Percentiles rank a stretch among this genome's conserved stretches.
Conservation (phyloP, 2,329 filamentous ascomycete species). For the Xylaria sp. region DNA sequence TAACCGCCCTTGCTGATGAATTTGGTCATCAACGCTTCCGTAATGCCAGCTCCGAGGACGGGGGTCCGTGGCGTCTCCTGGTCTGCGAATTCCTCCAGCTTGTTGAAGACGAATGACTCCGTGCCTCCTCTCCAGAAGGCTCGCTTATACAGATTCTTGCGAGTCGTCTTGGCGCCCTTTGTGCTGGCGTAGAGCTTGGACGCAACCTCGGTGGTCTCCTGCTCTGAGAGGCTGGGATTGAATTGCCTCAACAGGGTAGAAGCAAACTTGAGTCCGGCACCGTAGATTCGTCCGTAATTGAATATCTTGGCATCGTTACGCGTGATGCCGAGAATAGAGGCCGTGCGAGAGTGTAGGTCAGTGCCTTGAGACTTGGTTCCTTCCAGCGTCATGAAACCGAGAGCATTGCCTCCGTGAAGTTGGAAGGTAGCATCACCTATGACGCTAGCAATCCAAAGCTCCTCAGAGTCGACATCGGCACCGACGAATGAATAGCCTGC, state of each 20-base stretch:
- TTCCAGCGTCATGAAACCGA: slow-evolving; percentile 98
- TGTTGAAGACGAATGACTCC: slow-evolving; percentile 97
- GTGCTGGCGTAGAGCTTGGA: slow-evolving; percentile 79
- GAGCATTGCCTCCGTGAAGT: slow-evolving; percentile 90
- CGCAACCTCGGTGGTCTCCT: slow-evolving; percentile 70
- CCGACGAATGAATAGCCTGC: slow-evolving; percentile 90
- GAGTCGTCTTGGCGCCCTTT: slow-evolving; percentile 79
- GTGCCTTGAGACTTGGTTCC: slow-evolving; percentile 91
- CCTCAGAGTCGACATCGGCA: slow-evolving; percentile 94
- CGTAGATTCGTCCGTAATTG: slow-evolving; percentile 98
- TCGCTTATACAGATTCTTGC: slow-evolving; percentile 64
- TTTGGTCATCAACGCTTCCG: slow-evolving; percentile 83
- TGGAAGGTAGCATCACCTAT: slow-evolving; percentile 93
- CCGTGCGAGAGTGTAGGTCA: slow-evolving; percentile 90
- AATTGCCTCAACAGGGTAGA: slow-evolving; percentile 87
- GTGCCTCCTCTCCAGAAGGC: slow-evolving; percentile 95
- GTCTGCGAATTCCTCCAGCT: slow-evolving; percentile 94
- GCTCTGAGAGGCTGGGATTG: slow-evolving; percentile 76
- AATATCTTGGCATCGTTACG: slow-evolving; percentile 96
- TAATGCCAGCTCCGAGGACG: slow-evolving; percentile 90
- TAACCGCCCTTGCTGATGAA: slow-evolving; percentile 87
- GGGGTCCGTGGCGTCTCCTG: slow-evolving; percentile 87
- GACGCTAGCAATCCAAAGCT: slow-evolving; percentile 95
- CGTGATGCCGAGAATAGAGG: slow-evolving; percentile 85
- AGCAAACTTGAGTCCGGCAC: slow-evolving; percentile 92